These are phyloP conservation scores for Monilinia vaccinii-corymbosi DNA, from an alignment of 2,329 filamentous ascomycete genomes.

Conservation along the genomic window DNA sequence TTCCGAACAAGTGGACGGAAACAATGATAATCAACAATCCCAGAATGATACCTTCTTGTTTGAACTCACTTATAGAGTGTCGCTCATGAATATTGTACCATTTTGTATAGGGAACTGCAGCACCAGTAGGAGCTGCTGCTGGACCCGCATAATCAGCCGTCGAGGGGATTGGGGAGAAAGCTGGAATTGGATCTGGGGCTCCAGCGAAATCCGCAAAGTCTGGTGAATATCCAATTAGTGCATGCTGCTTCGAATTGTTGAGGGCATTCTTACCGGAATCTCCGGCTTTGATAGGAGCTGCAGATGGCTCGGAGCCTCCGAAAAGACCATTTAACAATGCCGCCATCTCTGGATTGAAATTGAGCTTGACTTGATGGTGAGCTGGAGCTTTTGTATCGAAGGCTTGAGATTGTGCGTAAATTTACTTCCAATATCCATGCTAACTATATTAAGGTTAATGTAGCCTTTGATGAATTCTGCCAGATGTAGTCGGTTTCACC, in stretches of 20 bases:
- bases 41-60: slow-evolving; percentile 75
- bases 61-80: slow-evolving; percentile 74
- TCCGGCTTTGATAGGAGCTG: slow-evolving; percentile 39
- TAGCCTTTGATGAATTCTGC: not conserved
- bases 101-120: slow-evolving; percentile 66
- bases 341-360: slow-evolving; percentile 23
- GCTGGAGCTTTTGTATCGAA: slow-evolving; percentile 11
- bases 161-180: slow-evolving; percentile 35
- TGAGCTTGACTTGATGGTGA: slow-evolving; percentile 7
- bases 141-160: slow-evolving; percentile 40
- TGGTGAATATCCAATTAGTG: slow-evolving; percentile 33
- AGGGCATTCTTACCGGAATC: slow-evolving; percentile 49
- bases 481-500: not conserved
- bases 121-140: slow-evolving; percentile 36
- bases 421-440: not conserved
- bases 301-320: slow-evolving; percentile 54
- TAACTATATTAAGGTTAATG: not conserved
- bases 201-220: slow-evolving; percentile 93
- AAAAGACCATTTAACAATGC: slow-evolving; percentile 48
- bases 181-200: slow-evolving; percentile 57
- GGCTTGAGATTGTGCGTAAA: slow-evolving; percentile 1
- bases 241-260: slow-evolving; percentile 4
- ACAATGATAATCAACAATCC: slow-evolving; percentile 66
- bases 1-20: slow-evolving; percentile 71
- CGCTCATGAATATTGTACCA: slow-evolving; percentile 98